These are phyloP conservation scores for Silene uniflora DNA, from an alignment of 148 eudicot species.

Conservation along the genomic window DNA sequence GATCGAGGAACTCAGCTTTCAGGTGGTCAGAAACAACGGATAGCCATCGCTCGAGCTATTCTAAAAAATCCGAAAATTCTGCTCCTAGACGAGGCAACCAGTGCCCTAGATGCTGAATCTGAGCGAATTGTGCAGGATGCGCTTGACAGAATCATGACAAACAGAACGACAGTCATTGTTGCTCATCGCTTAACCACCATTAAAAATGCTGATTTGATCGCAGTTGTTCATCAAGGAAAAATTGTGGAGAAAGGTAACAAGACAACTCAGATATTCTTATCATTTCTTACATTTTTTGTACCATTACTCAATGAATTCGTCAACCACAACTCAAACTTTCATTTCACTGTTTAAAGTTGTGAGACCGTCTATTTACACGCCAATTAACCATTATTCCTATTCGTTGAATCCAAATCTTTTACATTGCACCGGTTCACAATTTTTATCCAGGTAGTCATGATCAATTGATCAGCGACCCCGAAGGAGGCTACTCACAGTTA, in stretches of 20 bases:
- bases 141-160: conserved; percentile 63
- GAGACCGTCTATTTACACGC: too few relatives aligned
- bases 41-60: conserved; percentile 86
- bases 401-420: too few relatives aligned
- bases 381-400: too few relatives aligned
- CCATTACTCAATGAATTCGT: background rate
- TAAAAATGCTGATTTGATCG: conserved; percentile 68
- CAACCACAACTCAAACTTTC: too few relatives aligned
- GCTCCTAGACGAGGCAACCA: conserved; percentile 87
- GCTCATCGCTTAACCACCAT: conserved; percentile 82
- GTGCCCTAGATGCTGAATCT: conserved; percentile 86
- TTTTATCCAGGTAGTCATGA: conserved; percentile 52
- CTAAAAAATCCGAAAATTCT: conserved; percentile 73
- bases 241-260: conserved; percentile 67
- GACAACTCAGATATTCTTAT: background rate
- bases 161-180: conserved; percentile 75
- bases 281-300: background rate
- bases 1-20: conserved; percentile 86
- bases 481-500: conserved; percentile 75
- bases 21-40: conserved; percentile 87
- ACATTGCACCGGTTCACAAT: too few relatives aligned
- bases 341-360: too few relatives aligned
- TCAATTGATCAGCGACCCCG: conserved; percentile 52
- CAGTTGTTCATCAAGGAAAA: conserved; percentile 74
- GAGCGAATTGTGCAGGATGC: conserved; percentile 86